Evolutionary conservation across 139 green algal genomes (phyloP), one percentile per base, ranked within the genome.

Genomic region (Protoeuglena noctilucae): DNA sequence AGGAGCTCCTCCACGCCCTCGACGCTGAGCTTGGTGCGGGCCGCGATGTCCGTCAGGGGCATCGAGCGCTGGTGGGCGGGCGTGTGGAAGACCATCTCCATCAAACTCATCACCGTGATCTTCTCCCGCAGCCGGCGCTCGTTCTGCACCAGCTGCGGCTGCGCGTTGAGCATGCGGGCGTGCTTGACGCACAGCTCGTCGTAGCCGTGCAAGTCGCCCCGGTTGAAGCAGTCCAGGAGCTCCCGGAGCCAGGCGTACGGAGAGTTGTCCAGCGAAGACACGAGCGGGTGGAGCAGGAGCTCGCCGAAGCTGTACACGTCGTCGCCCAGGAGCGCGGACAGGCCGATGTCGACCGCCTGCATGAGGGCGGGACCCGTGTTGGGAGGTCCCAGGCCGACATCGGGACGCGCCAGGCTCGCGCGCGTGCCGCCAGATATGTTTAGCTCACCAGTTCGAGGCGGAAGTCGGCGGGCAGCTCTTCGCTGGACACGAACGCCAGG

Each of bases 1-100:
- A 99, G 73, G 52, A 99, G 75, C 61, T 93, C 90, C 75, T 99
- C 92, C 4, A 94, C 89, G 4, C 86, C 89, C 46, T 96, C 92
- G 2, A 66, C 3, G n/a, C 63, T 57, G 50, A 99, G 77, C 74
- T 93, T 92, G 43, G 91, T 93, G 41, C 72, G 65, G 31, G 62
- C 57, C 18, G 74, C 83, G 43, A 88, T 83, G 49, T 63, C 62
- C 18, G 65, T 29, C 28, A 94, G 64, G 1, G 75, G 48, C 25
- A 99, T 83, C 49, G 56, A 67, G 23, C 89, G 70, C 22, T 86
- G 46, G 28, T 95, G 77, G 4, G 90, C 70, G 0, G 91, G 88
- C 48, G 34, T 43, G 9, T 53, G 28, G 39, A 17, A 65, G 31
- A 48, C 60, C 24, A 72, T 59, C 63, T 68, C 56, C 66, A 77